phyloP scores from a whole-genome alignment of 371 early-diverging fungal genomes.

The Lichtheimia hyalospora region DNA sequence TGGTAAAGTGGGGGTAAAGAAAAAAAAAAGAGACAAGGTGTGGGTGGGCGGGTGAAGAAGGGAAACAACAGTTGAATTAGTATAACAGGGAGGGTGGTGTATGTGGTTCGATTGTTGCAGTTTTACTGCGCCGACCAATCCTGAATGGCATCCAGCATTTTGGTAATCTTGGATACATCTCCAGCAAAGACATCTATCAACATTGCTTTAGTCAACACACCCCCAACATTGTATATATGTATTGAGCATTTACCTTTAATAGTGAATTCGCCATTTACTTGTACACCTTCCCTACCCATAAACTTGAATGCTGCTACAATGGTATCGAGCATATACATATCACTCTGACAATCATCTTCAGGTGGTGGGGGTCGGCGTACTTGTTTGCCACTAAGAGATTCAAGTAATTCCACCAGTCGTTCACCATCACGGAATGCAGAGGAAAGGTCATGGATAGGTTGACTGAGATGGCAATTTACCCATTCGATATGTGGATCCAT shows the following conservation, averaged over 20 bases:
- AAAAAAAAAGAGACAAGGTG: not conserved
- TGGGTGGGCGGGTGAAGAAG: not conserved
- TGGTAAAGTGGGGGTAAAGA: not conserved
- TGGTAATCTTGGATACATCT: conserved; percentile 45
- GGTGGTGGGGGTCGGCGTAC: conserved; percentile 39
- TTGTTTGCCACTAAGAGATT: conserved; percentile 48
- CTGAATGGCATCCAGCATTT: conserved; percentile 46
- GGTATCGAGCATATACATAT: conserved; percentile 56
- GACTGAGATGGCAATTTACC: conserved; percentile 55
- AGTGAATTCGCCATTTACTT: conserved; percentile 53
- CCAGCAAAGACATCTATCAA: conserved; percentile 49
- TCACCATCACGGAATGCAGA: conserved; percentile 57
- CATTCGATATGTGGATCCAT: conserved; percentile 45
- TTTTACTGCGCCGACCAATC: conserved; percentile 12
- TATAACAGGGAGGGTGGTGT: no score
- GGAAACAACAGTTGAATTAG: no score
- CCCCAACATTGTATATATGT: no score
- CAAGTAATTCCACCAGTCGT: conserved; percentile 51
- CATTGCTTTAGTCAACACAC: not conserved
- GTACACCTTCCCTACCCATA: conserved; percentile 60
- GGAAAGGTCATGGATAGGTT: conserved; percentile 40
- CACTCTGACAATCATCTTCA: conserved; percentile 27
- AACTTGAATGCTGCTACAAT: conserved; percentile 65
- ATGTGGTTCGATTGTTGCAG: no score
- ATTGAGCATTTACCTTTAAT: conserved; percentile 21